Conservation (phyloP, 2,329 filamentous ascomycete genomes). For the Fusarium drepaniforme region DNA sequence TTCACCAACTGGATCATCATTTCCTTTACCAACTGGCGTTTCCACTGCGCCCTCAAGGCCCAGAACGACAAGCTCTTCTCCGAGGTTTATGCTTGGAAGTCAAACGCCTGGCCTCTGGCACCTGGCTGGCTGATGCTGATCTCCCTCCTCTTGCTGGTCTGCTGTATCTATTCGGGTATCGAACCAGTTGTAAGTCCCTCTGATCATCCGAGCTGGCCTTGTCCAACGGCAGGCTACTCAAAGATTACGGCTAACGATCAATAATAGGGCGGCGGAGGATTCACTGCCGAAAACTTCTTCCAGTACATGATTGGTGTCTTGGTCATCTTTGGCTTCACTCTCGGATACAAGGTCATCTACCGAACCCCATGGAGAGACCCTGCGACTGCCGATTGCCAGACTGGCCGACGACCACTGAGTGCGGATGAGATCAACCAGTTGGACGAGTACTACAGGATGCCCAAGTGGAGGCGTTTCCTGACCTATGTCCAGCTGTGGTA, state of each 20-base stretch:
- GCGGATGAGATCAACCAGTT: conserved; percentile 33
- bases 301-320: conserved; percentile 33
- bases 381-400: conserved; percentile 31
- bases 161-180: conserved; percentile 20
- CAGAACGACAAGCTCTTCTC: conserved; percentile 31
- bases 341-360: conserved; percentile 33
- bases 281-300: conserved; percentile 36
- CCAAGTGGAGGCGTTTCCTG: conserved; percentile 36
- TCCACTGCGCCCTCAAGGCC: conserved; percentile 24
- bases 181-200: conserved; percentile 13
- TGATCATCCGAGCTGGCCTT: not conserved
- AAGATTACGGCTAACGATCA: not conserved
- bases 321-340: conserved; percentile 34
- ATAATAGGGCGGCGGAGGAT: conserved; percentile 5
- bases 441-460: conserved; percentile 27
- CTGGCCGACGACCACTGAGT: conserved; percentile 24
- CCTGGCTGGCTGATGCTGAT: conserved; percentile 22
- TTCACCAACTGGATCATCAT: conserved; percentile 38
- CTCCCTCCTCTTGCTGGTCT: conserved; percentile 20
- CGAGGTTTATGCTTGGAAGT: conserved; percentile 30
- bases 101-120: conserved; percentile 14
- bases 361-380: conserved; percentile 35
- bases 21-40: conserved; percentile 29
- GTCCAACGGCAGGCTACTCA: not conserved
- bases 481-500: conserved; percentile 38